Evolutionary conservation across 768 basidiomycete genomes (phyloP).

Genomic region (Chalciporus sphaerocephalus): DNA sequence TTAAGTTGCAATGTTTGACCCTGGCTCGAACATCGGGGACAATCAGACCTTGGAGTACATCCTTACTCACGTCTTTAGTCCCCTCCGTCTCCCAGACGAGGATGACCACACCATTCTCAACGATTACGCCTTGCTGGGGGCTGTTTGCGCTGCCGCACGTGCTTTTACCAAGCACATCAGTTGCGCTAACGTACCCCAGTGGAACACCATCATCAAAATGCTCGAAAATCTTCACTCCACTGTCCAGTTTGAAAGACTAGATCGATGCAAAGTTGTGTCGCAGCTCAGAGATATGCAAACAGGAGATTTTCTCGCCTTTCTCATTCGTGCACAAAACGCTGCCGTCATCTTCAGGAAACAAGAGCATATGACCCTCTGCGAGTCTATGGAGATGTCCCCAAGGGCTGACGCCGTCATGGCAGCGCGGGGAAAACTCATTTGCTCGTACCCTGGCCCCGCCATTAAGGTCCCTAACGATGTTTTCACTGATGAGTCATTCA

Average conservation of each 20-base stretch:
- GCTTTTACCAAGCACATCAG: conserved; percentile 15
- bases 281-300: conserved; percentile 18
- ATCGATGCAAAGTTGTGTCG: conserved; percentile 5
- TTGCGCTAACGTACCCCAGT: conserved; percentile 14
- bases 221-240: conserved; percentile 19
- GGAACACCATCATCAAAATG: conserved; percentile 33
- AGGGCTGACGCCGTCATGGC: conserved; percentile 33
- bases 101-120: conserved; percentile 28
- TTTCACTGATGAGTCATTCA: conserved; percentile 30
- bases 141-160: conserved; percentile 15
- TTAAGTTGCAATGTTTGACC: conserved; percentile 11
- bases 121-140: conserved; percentile 26
- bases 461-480: conserved; percentile 31
- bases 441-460: conserved; percentile 46
- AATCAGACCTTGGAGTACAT: conserved; percentile 24
- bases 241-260: conserved; percentile 1
- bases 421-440: conserved; percentile 39
- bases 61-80: conserved; percentile 42
- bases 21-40: conserved; percentile 1
- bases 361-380: conserved; percentile 32
- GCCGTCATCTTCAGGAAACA: conserved; percentile 38
- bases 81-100: conserved; percentile 37
- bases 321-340: conserved; percentile 46
- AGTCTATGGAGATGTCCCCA: conserved; percentile 46
- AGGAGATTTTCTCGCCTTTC: conserved; percentile 32